These are phyloP conservation scores for Ceratocystiopsis minuta DNA, from an alignment of 2,329 filamentous ascomycete species.

Conservation along the genomic window DNA sequence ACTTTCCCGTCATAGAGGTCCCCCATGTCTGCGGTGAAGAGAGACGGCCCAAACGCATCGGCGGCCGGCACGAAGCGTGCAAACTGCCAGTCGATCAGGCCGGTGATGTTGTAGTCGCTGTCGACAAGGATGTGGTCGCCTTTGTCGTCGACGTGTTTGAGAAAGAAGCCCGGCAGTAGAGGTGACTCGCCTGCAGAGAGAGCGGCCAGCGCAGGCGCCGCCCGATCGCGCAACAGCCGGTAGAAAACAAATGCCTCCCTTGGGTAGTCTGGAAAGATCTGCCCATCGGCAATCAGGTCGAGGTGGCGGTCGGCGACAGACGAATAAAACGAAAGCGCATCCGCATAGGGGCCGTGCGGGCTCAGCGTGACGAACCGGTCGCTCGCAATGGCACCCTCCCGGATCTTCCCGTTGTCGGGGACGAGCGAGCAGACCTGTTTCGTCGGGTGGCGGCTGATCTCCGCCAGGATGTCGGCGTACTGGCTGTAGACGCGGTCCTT, in stretches of 20 bases:
- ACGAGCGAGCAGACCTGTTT: not conserved
- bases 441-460: not conserved
- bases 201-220: not conserved
- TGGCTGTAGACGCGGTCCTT: conserved; percentile 1
- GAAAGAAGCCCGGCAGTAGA: not conserved
- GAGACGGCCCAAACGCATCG: not conserved
- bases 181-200: not conserved
- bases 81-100: conserved; percentile 3
- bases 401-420: not conserved
- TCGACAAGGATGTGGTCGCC: conserved; percentile 3
- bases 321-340: not conserved
- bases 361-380: not conserved
- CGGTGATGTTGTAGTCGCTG: not conserved
- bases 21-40: not conserved
- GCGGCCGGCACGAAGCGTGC: not conserved
- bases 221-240: not conserved
- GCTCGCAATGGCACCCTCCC: not conserved
- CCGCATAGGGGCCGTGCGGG: not conserved
- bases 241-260: not conserved
- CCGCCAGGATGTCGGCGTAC: conserved; percentile 1
- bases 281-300: not conserved
- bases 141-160: conserved; percentile 4
- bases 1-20: not conserved
- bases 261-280: not conserved
- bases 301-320: conserved; percentile 1